Evolutionary conservation across 2,329 filamentous ascomycete genomes (phyloP).

Genomic region (Penicillium digitatum): DNA sequence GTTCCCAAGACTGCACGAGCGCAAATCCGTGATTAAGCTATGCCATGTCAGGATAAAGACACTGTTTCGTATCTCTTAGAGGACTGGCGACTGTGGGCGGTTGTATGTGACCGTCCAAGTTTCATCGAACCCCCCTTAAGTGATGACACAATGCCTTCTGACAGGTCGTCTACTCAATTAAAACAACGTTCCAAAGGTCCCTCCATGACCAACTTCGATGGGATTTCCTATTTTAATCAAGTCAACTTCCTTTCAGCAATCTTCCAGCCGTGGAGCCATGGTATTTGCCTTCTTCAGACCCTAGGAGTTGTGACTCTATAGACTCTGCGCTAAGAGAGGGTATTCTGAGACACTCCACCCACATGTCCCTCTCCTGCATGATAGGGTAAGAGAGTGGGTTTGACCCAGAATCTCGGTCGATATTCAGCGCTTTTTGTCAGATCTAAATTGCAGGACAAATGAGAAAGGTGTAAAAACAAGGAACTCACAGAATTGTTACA

Average conservation of each 20-base stretch:
- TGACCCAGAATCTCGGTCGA: background rate
- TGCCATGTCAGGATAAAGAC: background rate
- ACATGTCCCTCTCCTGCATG: background rate
- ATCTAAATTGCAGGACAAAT: background rate
- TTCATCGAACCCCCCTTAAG: conserved; percentile 21
- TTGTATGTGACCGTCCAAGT: conserved; percentile 29
- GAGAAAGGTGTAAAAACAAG: background rate
- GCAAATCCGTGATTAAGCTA: conserved; percentile 17
- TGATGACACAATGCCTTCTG: background rate
- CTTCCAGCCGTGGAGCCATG: background rate
- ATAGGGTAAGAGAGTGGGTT: background rate
- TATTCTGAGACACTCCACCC: conserved; percentile 20
- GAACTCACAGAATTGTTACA: background rate
- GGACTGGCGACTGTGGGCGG: conserved; percentile 21
- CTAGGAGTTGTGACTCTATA: background rate
- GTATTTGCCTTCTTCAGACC: background rate
- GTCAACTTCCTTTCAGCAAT: background rate
- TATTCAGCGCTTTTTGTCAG: background rate
- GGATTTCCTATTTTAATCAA: background rate
- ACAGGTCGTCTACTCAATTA: background rate
- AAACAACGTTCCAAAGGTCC: too few relatives aligned
- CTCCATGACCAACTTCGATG: too few relatives aligned
- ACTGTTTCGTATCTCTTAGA: conserved; percentile 10
- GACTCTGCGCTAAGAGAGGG: conserved; percentile 13
- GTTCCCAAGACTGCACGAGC: conserved; percentile 6